Evolutionary conservation across 2,329 filamentous ascomycete species (phyloP), one percentile per base, ranked within the genome.

Genomic region (Calonectria honghensis): DNA sequence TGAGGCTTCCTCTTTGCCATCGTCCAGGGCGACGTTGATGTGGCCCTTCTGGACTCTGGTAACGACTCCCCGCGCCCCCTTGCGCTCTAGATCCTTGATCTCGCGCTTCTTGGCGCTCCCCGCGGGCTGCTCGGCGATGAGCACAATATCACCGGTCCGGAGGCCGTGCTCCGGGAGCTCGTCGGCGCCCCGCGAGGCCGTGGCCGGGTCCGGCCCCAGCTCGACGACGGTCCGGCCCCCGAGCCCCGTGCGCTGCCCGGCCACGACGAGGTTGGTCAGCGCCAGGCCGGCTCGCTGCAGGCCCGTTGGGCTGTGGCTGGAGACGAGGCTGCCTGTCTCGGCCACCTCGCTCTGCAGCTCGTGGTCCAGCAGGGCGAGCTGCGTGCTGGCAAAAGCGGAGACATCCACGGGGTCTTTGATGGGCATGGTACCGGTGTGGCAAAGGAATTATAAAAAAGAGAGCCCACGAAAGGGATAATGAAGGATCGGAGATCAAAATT

Each of bases 201-300:
- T 90, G 0, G 95, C 94, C n/a, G 91, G 86, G 81, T 98, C 96
- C 0, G 92, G 88, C 20, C 87, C 86, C 1, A 99, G 91, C 84
- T 98, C 96, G 4, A 98, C 87, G 2, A 99, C 94, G 0, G 95
- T 95, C 77, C 95, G 94, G n/a, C 97, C 97, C 20, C 96, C 97
- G 48, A 98, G 89, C 0, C 97, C 97, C 0, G 97, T 99, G 37
- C 96, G 93, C 82, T 94, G 94, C 24, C 94, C 93, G 14, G 90
- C 88, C 41, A 98, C 87, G 39, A 91, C 87, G 11, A 98, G 91
- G 84, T 96, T 96, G 20, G 92, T 91, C 79, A 97, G 88, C 39
- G 95, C 95, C 51, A 95, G 89, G n/a, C 95, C 95, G 7, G 94
- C 94, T 73, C 94, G 92, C 82, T 95, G 91, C 16, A 97, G 91